phyloP scores from a whole-genome alignment of 169 alveolate genomes.

The Sarcocystis neurona region DNA sequence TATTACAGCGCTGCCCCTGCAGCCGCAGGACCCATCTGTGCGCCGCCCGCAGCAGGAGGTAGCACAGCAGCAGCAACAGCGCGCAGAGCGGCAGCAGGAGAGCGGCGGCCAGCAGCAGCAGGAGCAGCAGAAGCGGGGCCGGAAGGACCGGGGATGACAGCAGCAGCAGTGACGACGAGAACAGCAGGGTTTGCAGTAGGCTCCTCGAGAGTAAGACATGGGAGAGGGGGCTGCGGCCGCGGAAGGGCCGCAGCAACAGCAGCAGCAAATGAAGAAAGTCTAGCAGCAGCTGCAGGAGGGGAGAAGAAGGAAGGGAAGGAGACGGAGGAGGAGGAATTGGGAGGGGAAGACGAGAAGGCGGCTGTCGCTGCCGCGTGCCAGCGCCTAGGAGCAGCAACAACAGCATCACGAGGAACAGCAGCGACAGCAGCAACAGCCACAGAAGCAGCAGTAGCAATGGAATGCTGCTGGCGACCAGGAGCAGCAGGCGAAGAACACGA shows the following conservation, averaged over 20 bases:
- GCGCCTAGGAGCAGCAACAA: conserved; percentile 10
- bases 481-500: no score
- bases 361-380: conserved; percentile 37
- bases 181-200: no score
- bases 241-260: conserved; percentile 30
- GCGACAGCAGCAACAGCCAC: conserved; percentile 21
- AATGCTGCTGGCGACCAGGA: conserved; percentile 32
- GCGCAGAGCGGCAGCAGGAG: conserved; percentile 16
- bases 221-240: no score
- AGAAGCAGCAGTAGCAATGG: conserved; percentile 35
- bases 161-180: no score
- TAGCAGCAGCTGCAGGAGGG: background rate
- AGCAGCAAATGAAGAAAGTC: background rate
- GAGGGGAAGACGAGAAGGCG: no score
- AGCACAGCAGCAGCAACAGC: conserved; percentile 14
- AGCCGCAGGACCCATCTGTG: no score
- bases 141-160: background rate
- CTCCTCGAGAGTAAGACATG: no score
- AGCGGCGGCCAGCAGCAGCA: background rate
- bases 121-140: conserved; percentile 5
- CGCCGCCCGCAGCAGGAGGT: no score
- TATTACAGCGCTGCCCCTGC: no score
- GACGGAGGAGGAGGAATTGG: no score
- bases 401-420: conserved; percentile 26
- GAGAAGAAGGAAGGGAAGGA: no score